phyloP scores from a whole-genome alignment of 768 basidiomycete species.

The Cantharellus cinnabarinus region DNA sequence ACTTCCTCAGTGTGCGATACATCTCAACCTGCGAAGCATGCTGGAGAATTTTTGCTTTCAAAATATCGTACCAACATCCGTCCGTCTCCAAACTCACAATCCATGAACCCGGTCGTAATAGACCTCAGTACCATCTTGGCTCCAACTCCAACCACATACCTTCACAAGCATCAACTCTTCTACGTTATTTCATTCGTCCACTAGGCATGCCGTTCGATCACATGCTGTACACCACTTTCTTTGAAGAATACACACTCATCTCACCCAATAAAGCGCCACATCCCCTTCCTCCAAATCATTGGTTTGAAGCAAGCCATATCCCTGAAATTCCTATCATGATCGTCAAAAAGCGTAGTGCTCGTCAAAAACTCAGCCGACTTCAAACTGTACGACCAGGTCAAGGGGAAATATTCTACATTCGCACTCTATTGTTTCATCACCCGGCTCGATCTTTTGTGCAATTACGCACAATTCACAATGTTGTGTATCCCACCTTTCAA shows the following conservation, averaged over 20 bases:
- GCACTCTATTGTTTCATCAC: constrained; percentile 12
- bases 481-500: constrained; percentile 11
- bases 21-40: constrained; percentile 6
- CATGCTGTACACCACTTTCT: not conserved
- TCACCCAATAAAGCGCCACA: not conserved
- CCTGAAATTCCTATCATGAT: not conserved
- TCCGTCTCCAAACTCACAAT: constrained; percentile 3
- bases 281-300: not conserved
- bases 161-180: not conserved
- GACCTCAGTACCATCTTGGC: not conserved
- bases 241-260: not conserved
- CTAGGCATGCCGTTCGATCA: not conserved
- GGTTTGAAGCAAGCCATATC: not conserved
- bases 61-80: constrained; percentile 2
- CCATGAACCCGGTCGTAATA: not conserved
- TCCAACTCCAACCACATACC: not conserved
- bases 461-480: constrained; percentile 11
- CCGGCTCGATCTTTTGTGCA: constrained; percentile 12
- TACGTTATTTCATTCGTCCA: not conserved
- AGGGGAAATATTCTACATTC: constrained; percentile 20
- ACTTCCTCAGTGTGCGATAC: constrained; percentile 1
- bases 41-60: constrained; percentile 6
- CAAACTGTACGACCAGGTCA: constrained; percentile 10
- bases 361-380: not conserved
- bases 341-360: not conserved